A percentile compares a stretch with the other conserved stretches of the same genome.
phyloP scores from a whole-genome alignment of 768 basidiomycete species.

The Exidia glandulosa region DNA sequence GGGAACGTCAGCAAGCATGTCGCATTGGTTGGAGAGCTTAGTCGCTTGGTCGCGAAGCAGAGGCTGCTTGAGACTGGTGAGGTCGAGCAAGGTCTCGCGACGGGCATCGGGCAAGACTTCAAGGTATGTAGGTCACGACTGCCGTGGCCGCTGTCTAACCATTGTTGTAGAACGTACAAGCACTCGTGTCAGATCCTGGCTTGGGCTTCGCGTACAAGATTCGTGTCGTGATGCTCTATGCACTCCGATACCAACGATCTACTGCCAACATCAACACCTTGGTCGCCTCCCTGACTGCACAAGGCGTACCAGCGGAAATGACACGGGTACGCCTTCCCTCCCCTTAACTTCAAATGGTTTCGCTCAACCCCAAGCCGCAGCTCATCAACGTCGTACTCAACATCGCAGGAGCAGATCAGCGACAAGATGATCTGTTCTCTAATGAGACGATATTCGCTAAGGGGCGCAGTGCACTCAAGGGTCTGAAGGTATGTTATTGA shows the following conservation, averaged over 20 bases:
- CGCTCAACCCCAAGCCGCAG: neutral
- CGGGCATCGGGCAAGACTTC: slow-evolving; percentile 82
- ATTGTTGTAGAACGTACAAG: slow-evolving; percentile 61
- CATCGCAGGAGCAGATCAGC: slow-evolving; percentile 87
- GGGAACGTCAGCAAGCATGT: slow-evolving; percentile 99
- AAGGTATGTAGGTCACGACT: slow-evolving; percentile 38
- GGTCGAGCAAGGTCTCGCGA: slow-evolving; percentile 91
- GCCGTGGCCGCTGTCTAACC: neutral
- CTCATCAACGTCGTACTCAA: slow-evolving; percentile 76
- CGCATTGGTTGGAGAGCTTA: slow-evolving; percentile 90
- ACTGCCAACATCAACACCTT: slow-evolving; percentile 72
- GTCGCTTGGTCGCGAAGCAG: slow-evolving; percentile 75
- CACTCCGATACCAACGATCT: slow-evolving; percentile 88
- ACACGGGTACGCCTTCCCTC: slow-evolving; percentile 4
- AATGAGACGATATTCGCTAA: slow-evolving; percentile 90
- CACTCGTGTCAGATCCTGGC: slow-evolving; percentile 51
- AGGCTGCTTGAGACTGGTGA: slow-evolving; percentile 85
- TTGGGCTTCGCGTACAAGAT: slow-evolving; percentile 78
- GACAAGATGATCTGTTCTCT: slow-evolving; percentile 94
- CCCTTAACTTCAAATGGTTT: neutral
- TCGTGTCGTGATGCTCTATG: slow-evolving; percentile 82
- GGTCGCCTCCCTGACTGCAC: slow-evolving; percentile 24
- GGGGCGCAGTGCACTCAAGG: slow-evolving; percentile 90
- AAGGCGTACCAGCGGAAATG: slow-evolving; percentile 13
- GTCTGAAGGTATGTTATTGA: slow-evolving; percentile 58